A percentile compares a stretch with the other conserved stretches of the same genome.
phyloP scores from a whole-genome alignment of 441 rosid species.

The Capsella rubella region DNA sequence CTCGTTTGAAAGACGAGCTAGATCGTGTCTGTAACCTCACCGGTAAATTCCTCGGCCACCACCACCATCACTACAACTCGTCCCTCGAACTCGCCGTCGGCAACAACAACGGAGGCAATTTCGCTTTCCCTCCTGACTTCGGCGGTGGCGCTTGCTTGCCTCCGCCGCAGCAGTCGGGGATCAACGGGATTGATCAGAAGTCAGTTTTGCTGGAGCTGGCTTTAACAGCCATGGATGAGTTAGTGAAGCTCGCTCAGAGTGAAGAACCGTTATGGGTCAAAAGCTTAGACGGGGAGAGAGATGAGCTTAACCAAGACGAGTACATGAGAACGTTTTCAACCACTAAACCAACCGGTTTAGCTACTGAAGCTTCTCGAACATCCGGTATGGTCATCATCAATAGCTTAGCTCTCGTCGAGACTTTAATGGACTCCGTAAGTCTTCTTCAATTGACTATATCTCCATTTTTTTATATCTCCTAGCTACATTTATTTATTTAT shows the following conservation, averaged over 20 bases:
- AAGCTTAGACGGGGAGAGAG: constrained; percentile 73
- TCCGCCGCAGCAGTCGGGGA: constrained; percentile 19
- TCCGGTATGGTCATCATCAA: constrained; percentile 81
- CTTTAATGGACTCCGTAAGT: constrained; percentile 87
- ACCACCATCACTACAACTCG: constrained; percentile 49
- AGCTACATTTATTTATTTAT: neutral
- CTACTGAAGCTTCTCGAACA: constrained; percentile 79
- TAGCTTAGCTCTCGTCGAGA: constrained; percentile 86
- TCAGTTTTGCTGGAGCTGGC: constrained; percentile 81
- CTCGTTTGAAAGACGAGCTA: constrained; percentile 45
- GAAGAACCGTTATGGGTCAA: constrained; percentile 82
- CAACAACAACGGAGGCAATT: constrained; percentile 49
- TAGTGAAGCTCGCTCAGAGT: constrained; percentile 76
- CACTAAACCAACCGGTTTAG: constrained; percentile 66
- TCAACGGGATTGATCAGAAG: constrained; percentile 50
- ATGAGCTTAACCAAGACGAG: constrained; percentile 77
- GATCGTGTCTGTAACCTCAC: constrained; percentile 49
- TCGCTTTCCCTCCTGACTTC: constrained; percentile 48
- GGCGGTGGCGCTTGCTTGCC: constrained; percentile 44
- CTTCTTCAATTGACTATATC: neutral
- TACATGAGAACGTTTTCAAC: constrained; percentile 67
- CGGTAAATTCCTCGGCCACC: constrained; percentile 48
- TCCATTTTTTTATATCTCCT: neutral
- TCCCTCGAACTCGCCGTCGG: constrained; percentile 80
- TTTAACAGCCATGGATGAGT: constrained; percentile 86